Percentiles rank a stretch among this genome's conserved stretches.
These are phyloP conservation scores for Schizochytrium sp. DNA, from an alignment of 108 stramenopile genomes.

Conservation along the genomic window DNA sequence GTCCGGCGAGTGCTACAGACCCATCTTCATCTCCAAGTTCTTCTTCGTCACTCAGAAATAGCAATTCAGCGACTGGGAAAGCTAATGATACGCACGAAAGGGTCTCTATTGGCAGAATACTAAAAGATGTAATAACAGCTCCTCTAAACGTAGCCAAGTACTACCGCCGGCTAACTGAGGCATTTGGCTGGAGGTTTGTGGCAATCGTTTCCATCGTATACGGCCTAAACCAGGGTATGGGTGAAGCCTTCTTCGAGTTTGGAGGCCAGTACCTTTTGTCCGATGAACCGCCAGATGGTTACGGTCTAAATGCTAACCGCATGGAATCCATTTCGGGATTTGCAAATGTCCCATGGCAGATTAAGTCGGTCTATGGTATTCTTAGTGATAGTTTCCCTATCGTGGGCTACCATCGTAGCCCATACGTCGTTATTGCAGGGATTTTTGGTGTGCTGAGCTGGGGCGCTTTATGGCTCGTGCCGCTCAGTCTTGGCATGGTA, in stretches of 20 bases:
- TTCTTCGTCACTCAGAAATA: too few species aligned
- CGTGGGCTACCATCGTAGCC: constrained; percentile 33
- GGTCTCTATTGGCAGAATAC: too few species aligned
- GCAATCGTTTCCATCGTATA: constrained; percentile 61
- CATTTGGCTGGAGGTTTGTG: constrained; percentile 63
- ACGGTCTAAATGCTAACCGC: constrained; percentile 16
- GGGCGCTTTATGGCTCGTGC: not conserved
- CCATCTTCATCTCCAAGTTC: too few species aligned
- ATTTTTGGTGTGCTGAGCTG: constrained; percentile 4
- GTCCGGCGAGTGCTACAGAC: too few species aligned
- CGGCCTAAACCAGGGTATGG: constrained; percentile 60
- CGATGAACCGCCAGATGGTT: constrained; percentile 29
- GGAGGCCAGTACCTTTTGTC: constrained; percentile 29
- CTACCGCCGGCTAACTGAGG: constrained; percentile 39
- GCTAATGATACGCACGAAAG: too few species aligned
- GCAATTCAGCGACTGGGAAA: too few species aligned
- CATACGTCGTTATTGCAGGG: constrained; percentile 50
- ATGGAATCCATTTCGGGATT: not conserved
- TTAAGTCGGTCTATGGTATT: constrained; percentile 64
- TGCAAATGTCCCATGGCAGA: constrained; percentile 61
- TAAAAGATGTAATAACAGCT: not conserved
- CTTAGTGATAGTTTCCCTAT: constrained; percentile 16
- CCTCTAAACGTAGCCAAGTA: constrained; percentile 10
- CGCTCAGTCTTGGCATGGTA: not conserved
- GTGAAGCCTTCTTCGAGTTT: constrained; percentile 1